Percentiles rank a stretch among this genome's conserved stretches.
Evolutionary conservation across 2,329 filamentous ascomycete species (phyloP).

Genomic region (Hawksworthiomyces lignivorus): DNA sequence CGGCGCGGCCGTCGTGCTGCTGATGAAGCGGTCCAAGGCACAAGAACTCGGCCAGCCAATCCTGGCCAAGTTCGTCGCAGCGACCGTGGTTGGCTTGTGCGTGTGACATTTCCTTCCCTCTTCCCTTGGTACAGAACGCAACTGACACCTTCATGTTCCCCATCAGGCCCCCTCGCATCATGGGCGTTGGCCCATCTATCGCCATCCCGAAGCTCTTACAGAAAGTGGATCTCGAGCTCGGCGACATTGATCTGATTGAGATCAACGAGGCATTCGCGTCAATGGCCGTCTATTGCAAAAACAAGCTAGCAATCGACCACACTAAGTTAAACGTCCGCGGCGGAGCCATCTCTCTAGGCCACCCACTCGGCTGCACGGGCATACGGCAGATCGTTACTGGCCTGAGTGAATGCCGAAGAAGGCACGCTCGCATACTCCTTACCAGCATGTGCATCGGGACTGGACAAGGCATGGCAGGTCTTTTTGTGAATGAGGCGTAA

Average conservation of each 20-base stretch:
- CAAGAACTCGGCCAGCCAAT: constrained; percentile 82
- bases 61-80: constrained; percentile 85
- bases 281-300: constrained; percentile 90
- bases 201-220: constrained; percentile 73
- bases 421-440: constrained; percentile 52
- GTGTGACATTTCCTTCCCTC: neutral
- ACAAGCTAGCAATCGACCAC: constrained; percentile 61
- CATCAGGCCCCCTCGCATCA: constrained; percentile 66
- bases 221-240: constrained; percentile 67
- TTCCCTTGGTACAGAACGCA: neutral
- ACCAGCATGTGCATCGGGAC: constrained; percentile 84
- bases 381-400: constrained; percentile 81
- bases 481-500: constrained; percentile 52
- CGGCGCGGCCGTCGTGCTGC: constrained; percentile 75
- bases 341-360: constrained; percentile 73
- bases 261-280: constrained; percentile 97
- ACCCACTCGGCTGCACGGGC: constrained; percentile 59
- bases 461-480: constrained; percentile 60
- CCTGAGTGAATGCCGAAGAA: constrained; percentile 84
- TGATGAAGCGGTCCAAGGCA: constrained; percentile 91
- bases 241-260: constrained; percentile 83
- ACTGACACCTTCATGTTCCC: neutral
- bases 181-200: constrained; percentile 79
- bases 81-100: constrained; percentile 73
- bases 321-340: constrained; percentile 73